Conservation (phyloP, 129 eudicot genomes). For the Artemisia annua region DNA sequence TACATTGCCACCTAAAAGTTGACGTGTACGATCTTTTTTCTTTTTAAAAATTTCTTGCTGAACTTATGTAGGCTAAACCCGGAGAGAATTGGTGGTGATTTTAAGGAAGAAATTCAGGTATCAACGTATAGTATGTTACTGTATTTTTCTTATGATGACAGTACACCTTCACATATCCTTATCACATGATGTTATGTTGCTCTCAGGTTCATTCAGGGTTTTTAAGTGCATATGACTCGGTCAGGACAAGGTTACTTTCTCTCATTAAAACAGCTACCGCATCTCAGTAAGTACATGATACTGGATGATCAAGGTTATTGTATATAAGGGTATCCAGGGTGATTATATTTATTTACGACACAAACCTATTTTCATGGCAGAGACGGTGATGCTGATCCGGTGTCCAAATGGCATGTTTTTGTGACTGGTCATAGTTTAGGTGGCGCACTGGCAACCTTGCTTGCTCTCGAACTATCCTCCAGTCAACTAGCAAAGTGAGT, state of each 20-base stretch:
- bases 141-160: background rate
- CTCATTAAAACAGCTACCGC: slow-evolving; percentile 70
- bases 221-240: slow-evolving; percentile 94
- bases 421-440: slow-evolving; percentile 98
- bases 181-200: slow-evolving; percentile 7
- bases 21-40: slow-evolving; percentile 8
- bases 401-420: slow-evolving; percentile 79
- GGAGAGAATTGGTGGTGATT: slow-evolving; percentile 94
- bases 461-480: slow-evolving; percentile 94
- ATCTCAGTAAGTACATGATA: slow-evolving; percentile 46
- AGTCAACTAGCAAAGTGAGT: slow-evolving; percentile 90
- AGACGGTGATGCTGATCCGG: slow-evolving; percentile 49
- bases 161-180: slow-evolving; percentile 5
- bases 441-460: slow-evolving; percentile 96
- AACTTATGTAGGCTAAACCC: slow-evolving; percentile 73
- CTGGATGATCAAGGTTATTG: background rate
- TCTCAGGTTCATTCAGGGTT: slow-evolving; percentile 94
- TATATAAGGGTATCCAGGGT: background rate
- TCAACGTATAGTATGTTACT: slow-evolving; percentile 3
- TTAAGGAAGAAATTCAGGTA: slow-evolving; percentile 94
- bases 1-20: slow-evolving; percentile 17
- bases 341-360: background rate
- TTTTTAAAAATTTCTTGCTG: slow-evolving; percentile 4
- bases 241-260: slow-evolving; percentile 74
- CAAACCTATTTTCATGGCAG: slow-evolving; percentile 33